Evolutionary conservation across 495 filamentous ascomycete species (phyloP).

Genomic region (Darksidea phi): DNA sequence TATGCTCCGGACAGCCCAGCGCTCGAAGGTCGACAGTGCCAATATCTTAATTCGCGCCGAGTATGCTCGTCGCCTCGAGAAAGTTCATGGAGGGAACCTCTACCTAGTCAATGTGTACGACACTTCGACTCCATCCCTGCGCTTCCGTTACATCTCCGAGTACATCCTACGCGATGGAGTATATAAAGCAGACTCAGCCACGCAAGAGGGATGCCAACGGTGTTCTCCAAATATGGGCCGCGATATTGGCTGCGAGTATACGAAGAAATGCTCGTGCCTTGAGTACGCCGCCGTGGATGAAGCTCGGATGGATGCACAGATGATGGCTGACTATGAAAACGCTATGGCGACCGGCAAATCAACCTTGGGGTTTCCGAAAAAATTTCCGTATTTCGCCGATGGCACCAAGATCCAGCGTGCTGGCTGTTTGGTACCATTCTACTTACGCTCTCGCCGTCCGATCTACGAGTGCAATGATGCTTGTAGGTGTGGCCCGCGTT

Average conservation of each 20-base stretch:
- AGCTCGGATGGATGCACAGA: conserved; percentile 10
- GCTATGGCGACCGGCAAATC: conserved; percentile 12
- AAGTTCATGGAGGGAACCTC: conserved; percentile 26
- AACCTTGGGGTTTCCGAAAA: conserved; percentile 39
- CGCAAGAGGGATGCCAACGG: conserved; percentile 38
- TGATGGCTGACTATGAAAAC: neutral
- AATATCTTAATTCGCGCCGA: conserved; percentile 35
- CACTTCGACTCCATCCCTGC: conserved; percentile 39
- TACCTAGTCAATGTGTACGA: conserved; percentile 38
- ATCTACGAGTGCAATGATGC: conserved; percentile 82
- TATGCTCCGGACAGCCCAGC: conserved; percentile 36
- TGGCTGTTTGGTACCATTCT: conserved; percentile 40
- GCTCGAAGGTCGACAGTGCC: conserved; percentile 20
- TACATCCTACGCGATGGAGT: conserved; percentile 41
- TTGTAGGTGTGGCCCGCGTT: conserved; percentile 65
- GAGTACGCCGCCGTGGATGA: conserved; percentile 45
- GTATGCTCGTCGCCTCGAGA: conserved; percentile 33
- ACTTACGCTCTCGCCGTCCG: conserved; percentile 55
- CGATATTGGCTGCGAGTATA: conserved; percentile 44
- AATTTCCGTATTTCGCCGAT: conserved; percentile 42
- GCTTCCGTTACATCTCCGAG: conserved; percentile 41
- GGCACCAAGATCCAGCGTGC: conserved; percentile 17
- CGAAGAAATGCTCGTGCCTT: conserved; percentile 41
- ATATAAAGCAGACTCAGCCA: conserved; percentile 31
- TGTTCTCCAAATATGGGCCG: conserved; percentile 45